Base-by-base conservation (phyloP, 768 basidiomycete genomes). In the Hebeloma cylindrosporum region DNA sequence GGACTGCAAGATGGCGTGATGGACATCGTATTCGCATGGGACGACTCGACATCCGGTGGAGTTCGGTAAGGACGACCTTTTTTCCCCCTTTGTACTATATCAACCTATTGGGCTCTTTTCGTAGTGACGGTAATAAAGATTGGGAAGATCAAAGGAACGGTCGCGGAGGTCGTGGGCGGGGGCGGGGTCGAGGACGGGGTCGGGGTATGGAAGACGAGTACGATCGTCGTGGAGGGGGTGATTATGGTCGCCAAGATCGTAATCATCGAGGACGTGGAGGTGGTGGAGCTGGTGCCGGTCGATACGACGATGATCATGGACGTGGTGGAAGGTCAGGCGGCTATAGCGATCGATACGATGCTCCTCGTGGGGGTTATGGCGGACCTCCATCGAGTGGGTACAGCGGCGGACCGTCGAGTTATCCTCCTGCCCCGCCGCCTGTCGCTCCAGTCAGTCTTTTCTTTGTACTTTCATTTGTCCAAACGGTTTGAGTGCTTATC, bases 21-120 rank as follows among this genome's bases (percentile, higher is more conserved):
- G 80, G 89, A 94, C 43, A 83, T 97, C 33, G 71, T 79, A 0
- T 90, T 88, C 53, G 86, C 86, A 23, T 95, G 90, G 86, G 93
- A 97, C 5, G 82, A 84, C 45, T 65, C 70, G 1, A 69, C 74
- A 29, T 75, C 77, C 31, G 67, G 69, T 29, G 73, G 68, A 14
- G 63, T 68, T 36, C 71, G 62, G 53, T 60, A 29, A 18, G 51
- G 41, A 2, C 16, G 18, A 25, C 7, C 20, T 28, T 26, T 25
- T 26, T 36, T 11, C 32, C 18, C 0, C 10, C 18, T 16, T 17
- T 25, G 23, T 5, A 7, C 14, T 20, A 22, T 17, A 28, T 29
- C 25, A 16, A 42, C 30, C 37, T 9, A 39, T 32, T n/a, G n/a
- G n/a, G n/a, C n/a, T n/a, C n/a, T 23, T 32, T 37, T 34, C 5